Base-by-base conservation (phyloP, 495 filamentous ascomycete species). In the Penicillium argentinense region DNA sequence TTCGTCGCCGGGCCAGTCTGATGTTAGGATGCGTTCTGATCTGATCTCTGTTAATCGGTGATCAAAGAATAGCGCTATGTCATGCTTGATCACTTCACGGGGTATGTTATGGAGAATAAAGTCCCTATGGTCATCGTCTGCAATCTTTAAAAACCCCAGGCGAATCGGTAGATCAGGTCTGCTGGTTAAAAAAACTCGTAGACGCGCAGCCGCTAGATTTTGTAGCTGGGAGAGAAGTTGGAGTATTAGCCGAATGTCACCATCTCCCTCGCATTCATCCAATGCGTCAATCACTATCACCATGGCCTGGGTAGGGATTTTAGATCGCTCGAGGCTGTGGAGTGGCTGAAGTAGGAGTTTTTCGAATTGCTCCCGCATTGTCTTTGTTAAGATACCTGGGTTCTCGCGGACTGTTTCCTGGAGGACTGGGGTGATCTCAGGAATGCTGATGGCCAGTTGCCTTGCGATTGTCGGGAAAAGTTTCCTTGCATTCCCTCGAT, bases 1-100 rank as follows among this genome's bases (percentile, higher is more conserved):
- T 4, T 1, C n/a, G 2, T 33, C 26, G 8, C 63, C 57, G 4
- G 75, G 76, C 75, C 74, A 80, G 21, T 57, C 47, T 2, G 1
- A 3, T 14, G 21, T n/a, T 28, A 30, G 12, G 54, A n/a, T 5
- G 9, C 43, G 30, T 4, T 17, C 22, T 27, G 2, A 47, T n/a
- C 42, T 39, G 13, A 66, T 60, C 14, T 50, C 34, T 18, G 39
- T 5, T 24, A 69, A 30, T 39, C 53, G 24, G 5, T 57, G 12
- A 18, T 51, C 11, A 6, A 69, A 29, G 41, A 62, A 62, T 0
- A 63, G 4, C 2, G 8, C 9, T 14, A 71, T 59, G 21, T 71
- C 64, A 16, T 32, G 9, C 3, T 4, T 7, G 2, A 32, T 13
- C 1, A 13, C 29, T 32, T 32, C 29, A 7, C 16, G 13, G 29